Evolutionary conservation across 768 basidiomycete genomes (phyloP).

Genomic region (Lyophyllum atratum): DNA sequence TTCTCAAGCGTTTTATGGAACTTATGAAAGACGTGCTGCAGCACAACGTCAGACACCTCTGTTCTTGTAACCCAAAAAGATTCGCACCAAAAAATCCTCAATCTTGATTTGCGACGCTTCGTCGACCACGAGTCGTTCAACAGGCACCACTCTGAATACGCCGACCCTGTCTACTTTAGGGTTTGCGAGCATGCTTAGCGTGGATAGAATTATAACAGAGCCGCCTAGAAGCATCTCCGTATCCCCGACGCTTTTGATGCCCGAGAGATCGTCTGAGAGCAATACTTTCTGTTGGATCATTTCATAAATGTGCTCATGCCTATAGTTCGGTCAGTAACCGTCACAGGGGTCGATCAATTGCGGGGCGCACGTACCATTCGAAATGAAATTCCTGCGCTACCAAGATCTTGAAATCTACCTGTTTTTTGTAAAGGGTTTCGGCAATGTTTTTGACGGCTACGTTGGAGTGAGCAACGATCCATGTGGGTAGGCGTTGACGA

Average conservation of each 20-base stretch:
- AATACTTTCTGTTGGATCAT: constrained; percentile 34
- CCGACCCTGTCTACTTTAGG: constrained; percentile 35
- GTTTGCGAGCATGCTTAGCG: constrained; percentile 53
- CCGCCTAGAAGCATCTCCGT: constrained; percentile 28
- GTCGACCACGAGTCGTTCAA: constrained; percentile 53
- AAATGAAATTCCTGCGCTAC: constrained; percentile 50
- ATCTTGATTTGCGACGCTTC: constrained; percentile 55
- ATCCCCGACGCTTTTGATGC: constrained; percentile 12
- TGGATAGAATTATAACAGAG: constrained; percentile 43
- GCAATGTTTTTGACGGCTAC: constrained; percentile 55
- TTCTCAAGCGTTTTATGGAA: constrained; percentile 39
- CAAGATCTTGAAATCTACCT: constrained; percentile 41
- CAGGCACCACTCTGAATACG: constrained; percentile 38
- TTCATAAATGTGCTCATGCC: constrained; percentile 54
- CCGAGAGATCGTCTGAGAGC: constrained; percentile 43
- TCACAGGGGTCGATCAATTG: neutral
- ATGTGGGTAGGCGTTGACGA: constrained; percentile 22
- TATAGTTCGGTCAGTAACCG: neutral
- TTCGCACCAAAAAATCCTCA: constrained; percentile 47
- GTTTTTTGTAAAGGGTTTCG: constrained; percentile 36
- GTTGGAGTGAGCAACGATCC: constrained; percentile 52
- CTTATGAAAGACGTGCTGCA: constrained; percentile 44
- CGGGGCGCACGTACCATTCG: constrained; percentile 39
- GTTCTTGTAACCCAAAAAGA: neutral
- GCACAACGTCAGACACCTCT: neutral